Evolutionary conservation across 2,329 filamentous ascomycete species (phyloP).

Genomic region (Neurospora sp.): DNA sequence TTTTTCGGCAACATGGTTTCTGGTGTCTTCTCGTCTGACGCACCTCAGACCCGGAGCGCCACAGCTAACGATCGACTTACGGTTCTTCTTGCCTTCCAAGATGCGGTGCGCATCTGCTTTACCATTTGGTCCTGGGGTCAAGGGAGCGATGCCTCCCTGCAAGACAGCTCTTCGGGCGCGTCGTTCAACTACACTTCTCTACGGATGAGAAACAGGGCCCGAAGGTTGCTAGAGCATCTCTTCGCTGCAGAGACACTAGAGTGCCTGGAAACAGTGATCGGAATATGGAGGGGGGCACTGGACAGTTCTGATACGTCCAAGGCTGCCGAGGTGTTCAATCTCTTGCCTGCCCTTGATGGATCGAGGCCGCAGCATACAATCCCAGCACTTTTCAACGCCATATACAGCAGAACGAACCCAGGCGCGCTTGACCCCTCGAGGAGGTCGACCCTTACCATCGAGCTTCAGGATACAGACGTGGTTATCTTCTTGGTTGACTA

Average conservation of each 20-base stretch:
- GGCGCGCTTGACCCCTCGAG: slow-evolving; percentile 65
- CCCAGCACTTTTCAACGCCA: slow-evolving; percentile 88
- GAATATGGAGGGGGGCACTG: slow-evolving; percentile 60
- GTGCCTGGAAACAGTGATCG: slow-evolving; percentile 83
- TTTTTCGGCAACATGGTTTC: slow-evolving; percentile 95
- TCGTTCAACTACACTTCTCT: slow-evolving; percentile 88
- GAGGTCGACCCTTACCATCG: slow-evolving; percentile 81
- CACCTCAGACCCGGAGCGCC: slow-evolving; percentile 64
- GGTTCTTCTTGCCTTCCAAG: slow-evolving; percentile 91
- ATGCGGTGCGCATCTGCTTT: slow-evolving; percentile 86
- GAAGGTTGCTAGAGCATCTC: slow-evolving; percentile 82
- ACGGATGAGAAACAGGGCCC: slow-evolving; percentile 80
- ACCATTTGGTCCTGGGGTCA: slow-evolving; percentile 92
- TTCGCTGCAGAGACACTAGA: slow-evolving; percentile 89
- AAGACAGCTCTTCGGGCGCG: slow-evolving; percentile 60
- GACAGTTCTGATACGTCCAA: slow-evolving; percentile 37
- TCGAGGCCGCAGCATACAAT: slow-evolving; percentile 86
- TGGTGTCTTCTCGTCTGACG: slow-evolving; percentile 75
- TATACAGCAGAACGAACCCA: slow-evolving; percentile 90
- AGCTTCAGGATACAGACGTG: slow-evolving; percentile 72
- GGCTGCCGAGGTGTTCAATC: slow-evolving; percentile 63
- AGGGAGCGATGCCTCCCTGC: slow-evolving; percentile 44
- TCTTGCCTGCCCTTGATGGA: slow-evolving; percentile 84
- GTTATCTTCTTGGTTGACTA: slow-evolving; percentile 88
- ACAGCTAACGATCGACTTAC: slow-evolving; percentile 92